Conservation (phyloP, 2,329 filamentous ascomycete genomes). For the Geosmithia flava region DNA sequence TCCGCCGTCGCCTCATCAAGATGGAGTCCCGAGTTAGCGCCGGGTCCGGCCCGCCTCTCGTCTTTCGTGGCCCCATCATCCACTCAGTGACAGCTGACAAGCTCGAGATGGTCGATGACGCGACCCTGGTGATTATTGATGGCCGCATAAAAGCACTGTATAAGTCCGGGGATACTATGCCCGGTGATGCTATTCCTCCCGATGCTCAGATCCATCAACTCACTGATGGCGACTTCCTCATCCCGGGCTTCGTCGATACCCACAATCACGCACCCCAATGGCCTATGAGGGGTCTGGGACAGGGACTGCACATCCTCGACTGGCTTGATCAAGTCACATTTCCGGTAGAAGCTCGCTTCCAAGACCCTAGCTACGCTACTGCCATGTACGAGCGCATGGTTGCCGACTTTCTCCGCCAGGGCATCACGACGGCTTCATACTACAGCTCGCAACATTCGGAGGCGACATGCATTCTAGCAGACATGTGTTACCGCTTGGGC, state of each 20-base stretch:
- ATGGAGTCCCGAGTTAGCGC: no score
- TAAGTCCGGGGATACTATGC: constrained; percentile 6
- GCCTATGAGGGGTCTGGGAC: constrained; percentile 33
- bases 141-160: constrained; percentile 8
- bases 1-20: no score
- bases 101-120: constrained; percentile 24
- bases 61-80: constrained; percentile 28
- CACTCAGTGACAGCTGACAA: constrained; percentile 20
- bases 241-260: constrained; percentile 52
- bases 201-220: constrained; percentile 11
- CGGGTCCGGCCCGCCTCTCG: not conserved
- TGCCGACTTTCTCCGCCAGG: constrained; percentile 45
- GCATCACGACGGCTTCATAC: constrained; percentile 49
- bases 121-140: constrained; percentile 17
- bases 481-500: constrained; percentile 36
- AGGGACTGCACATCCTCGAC: constrained; percentile 42
- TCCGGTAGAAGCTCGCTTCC: constrained; percentile 49
- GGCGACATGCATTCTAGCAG: constrained; percentile 44
- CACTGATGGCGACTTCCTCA: constrained; percentile 33
- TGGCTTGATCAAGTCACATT: constrained; percentile 56
- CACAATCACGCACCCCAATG: constrained; percentile 56
- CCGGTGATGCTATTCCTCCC: not conserved
- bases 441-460: constrained; percentile 43
- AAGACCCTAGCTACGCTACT: constrained; percentile 37
- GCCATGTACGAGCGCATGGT: constrained; percentile 39